Base-by-base conservation (phyloP, 2,329 filamentous ascomycete genomes). In the Alternaria burnsii region DNA sequence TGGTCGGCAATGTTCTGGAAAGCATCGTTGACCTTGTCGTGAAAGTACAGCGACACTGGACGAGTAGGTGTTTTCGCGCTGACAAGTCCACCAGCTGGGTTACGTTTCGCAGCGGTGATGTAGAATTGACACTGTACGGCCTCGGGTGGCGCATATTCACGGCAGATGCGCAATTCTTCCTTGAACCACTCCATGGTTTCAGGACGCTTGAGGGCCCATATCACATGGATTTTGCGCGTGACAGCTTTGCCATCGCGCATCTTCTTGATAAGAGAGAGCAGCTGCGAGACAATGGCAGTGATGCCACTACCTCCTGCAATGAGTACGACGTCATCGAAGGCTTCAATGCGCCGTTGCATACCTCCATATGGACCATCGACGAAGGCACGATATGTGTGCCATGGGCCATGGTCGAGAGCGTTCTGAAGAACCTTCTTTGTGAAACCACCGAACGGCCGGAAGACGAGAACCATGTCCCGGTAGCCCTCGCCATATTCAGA, bases 181-280 rank as follows among this genome's bases (percentile, higher is more conserved):
- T 92, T 91, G 84, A 97, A 98, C 94, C 94, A 98, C 76, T 97
- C 93, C 89, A 98, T 93, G 1, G 93, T 92, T 78, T 97, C 94
- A 14, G 95, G 88, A 57, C 91, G 88, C 79, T 95, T 97, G 67
- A 97, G 83, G 5, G 94, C 89, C 94, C 94, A 98, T n/a, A 98
- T 87, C 1, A 98, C 92, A 16, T 95, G 90, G 5, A 98, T 90
- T 66, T 90, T 92, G 76, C 91, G 92, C 2, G 94, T 97, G 44
- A 97, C 92, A 34, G 94, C 94, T 78, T 97, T 97, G 51, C 93
- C 92, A 74, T 97, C 94, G 60, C 93, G 89, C 90, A 98, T 97
- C 60, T 93, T 89, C 81, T 97, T 97, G 81, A 97, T 96, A n/a
- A 98, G 83, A 68, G 97, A 92, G 22, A 97, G 84, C 3, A 98